Percentiles rank a stretch among this genome's conserved stretches.
Conservation (phyloP, 768 basidiomycete genomes). For the Tricholoma saponaceum region DNA sequence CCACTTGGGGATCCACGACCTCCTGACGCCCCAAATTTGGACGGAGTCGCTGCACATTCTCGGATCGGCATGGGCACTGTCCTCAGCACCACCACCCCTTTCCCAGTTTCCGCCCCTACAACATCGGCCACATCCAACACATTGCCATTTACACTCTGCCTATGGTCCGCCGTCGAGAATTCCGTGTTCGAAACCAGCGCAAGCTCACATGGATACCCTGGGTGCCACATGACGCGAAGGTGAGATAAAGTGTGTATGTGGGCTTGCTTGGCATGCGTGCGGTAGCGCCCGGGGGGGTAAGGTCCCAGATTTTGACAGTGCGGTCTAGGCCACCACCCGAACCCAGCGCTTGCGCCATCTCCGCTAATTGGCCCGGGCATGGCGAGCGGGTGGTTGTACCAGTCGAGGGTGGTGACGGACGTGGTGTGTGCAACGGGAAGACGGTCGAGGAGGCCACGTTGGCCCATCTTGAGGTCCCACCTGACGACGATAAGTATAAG, state of each 20-base stretch:
- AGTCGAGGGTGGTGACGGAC: constrained; percentile 70
- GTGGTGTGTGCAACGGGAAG: constrained; percentile 71
- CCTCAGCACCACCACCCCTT: constrained; percentile 1
- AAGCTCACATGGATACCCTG: constrained; percentile 70
- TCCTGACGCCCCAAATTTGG: constrained; percentile 85
- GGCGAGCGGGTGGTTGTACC: constrained; percentile 40
- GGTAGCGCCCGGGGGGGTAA: constrained; percentile 38
- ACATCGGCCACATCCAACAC: constrained; percentile 7
- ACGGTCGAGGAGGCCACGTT: constrained; percentile 67
- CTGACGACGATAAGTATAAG: constrained; percentile 26
- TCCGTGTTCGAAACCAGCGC: constrained; percentile 68
- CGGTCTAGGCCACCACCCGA: constrained; percentile 81
- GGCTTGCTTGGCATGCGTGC: constrained; percentile 60
- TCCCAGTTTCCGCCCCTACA: constrained; percentile 6
- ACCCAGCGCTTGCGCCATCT: constrained; percentile 29
- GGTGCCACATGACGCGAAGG: constrained; percentile 74
- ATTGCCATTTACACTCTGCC: constrained; percentile 16
- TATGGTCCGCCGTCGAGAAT: constrained; percentile 26
- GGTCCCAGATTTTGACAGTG: constrained; percentile 82
- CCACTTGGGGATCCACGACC: constrained; percentile 84
- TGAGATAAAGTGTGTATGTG: constrained; percentile 67
- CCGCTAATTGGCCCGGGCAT: constrained; percentile 3
- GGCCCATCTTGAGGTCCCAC: constrained; percentile 80
- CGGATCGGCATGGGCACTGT: constrained; percentile 7
- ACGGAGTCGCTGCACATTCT: constrained; percentile 54